These are phyloP conservation scores for Durio zibethinus DNA, from an alignment of 345 rosid species.

Conservation along the genomic window DNA sequence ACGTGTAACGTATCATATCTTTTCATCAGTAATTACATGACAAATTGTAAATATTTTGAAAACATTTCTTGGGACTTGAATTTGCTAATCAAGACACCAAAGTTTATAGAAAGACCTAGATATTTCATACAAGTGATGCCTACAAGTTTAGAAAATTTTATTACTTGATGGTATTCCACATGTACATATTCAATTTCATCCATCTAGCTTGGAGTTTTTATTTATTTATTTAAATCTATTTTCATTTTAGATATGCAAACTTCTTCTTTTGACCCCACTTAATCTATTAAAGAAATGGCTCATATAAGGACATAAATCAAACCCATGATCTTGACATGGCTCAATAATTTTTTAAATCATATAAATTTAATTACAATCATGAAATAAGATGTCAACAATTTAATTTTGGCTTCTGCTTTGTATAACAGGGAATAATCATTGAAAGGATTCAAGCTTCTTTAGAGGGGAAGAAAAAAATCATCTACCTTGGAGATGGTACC, in stretches of 20 bases:
- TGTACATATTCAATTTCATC: not conserved
- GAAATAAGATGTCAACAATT: not conserved
- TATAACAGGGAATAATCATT: conserved; percentile 48
- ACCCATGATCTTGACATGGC: not conserved
- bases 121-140: not conserved
- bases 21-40: not conserved
- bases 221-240: not conserved
- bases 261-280: conserved; percentile 6
- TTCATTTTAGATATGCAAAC: not conserved
- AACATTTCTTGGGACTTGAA: not conserved
- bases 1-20: too few species aligned
- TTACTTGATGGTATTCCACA: not conserved
- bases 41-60: not conserved
- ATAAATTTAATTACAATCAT: not conserved
- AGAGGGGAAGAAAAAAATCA: conserved; percentile 48
- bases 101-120: not conserved
- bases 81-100: not conserved
- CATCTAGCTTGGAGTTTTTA: not conserved
- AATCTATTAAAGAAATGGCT: not conserved
- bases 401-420: conserved; percentile 4
- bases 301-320: not conserved
- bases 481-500: conserved; percentile 79
- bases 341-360: not conserved
- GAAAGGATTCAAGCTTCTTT: conserved; percentile 65
- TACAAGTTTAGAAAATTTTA: not conserved